Evolutionary conservation across 768 basidiomycete species (phyloP), one percentile per base, ranked within the genome.

Genomic region (Piloderma croceum): DNA sequence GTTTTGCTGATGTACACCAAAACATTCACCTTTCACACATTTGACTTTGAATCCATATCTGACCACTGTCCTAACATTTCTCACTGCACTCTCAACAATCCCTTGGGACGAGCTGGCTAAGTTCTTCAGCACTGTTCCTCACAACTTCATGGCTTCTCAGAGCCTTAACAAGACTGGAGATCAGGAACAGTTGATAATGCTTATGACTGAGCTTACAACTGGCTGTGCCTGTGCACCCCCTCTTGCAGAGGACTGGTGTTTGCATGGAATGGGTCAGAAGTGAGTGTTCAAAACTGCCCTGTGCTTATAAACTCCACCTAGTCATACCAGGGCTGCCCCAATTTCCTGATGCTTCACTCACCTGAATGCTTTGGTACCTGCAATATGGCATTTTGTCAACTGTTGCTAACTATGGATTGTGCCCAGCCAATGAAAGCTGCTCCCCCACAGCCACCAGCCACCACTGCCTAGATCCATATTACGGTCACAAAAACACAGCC

Each of bases 181-280:
- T n/a, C 58, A 62, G 24, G 73, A 82, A 33, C 71, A 74, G 25
- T 79, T 81, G 69, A 58, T 65, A 18, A 78, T 92, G 68, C n/a
- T n/a, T n/a, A n/a, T n/a, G n/a, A n/a, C n/a, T n/a, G n/a, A n/a
- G n/a, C 68, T 88, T 23, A 85, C 83, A 1, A 78, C 70, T 33
- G 77, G 77, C 11, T 82, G 78, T n/a, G n/a, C n/a, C n/a, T n/a
- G n/a, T 45, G 64, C 75, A 17, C 81, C 81, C 0, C 81, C 89
- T 0, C 65, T 98, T 2, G 74, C 87, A 0, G 96, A 99, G 61
- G 96, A 98, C 53, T 97, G 93, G 91, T 88, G 86, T 52, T 58
- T 97, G 49, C 76, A 94, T 23, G 82, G 92, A 92, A 51, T 99
- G 96, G 96, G 83, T 90, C 3, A 84, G 89, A 5, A 73, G 90